Conservation (phyloP, 345 rosid genomes). For the Citrus cavaleriei region DNA sequence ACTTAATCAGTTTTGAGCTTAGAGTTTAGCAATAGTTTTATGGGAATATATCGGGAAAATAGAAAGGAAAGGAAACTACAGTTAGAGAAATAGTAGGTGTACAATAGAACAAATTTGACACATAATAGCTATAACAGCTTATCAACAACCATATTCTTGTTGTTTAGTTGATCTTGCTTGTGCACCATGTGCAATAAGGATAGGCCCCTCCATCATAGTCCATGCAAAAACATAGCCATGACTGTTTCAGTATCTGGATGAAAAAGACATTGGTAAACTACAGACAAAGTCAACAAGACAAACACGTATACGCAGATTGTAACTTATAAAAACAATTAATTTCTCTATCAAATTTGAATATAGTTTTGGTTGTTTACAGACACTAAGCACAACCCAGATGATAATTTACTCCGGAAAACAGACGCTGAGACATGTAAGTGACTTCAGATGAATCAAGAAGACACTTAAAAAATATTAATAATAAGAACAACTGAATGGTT, state of each 20-base stretch:
- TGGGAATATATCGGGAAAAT: background rate
- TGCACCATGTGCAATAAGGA: conserved; percentile 26
- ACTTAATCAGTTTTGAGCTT: background rate
- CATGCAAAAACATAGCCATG: background rate
- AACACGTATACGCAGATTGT: background rate
- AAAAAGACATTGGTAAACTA: background rate
- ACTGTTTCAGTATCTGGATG: background rate
- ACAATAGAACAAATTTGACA: background rate
- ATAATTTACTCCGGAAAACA: background rate
- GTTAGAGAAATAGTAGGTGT: background rate
- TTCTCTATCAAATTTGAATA: background rate
- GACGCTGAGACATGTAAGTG: background rate
- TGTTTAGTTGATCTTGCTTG: conserved; percentile 9
- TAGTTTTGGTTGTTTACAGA: background rate
- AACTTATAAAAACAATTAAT: background rate
- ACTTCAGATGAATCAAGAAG: conserved; percentile 2
- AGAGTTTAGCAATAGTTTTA: background rate
- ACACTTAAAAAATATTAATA: background rate
- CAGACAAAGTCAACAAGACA: conserved; percentile 2
- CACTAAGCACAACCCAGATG: background rate
- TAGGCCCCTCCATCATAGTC: background rate
- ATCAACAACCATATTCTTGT: background rate
- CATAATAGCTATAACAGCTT: background rate
- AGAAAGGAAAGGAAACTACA: background rate
- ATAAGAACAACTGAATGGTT: background rate